Evolutionary conservation across 192 early-diverging fungal species (phyloP), one percentile per base, ranked within the genome.

Genomic region (Gryganskiella cystojenkinii): DNA sequence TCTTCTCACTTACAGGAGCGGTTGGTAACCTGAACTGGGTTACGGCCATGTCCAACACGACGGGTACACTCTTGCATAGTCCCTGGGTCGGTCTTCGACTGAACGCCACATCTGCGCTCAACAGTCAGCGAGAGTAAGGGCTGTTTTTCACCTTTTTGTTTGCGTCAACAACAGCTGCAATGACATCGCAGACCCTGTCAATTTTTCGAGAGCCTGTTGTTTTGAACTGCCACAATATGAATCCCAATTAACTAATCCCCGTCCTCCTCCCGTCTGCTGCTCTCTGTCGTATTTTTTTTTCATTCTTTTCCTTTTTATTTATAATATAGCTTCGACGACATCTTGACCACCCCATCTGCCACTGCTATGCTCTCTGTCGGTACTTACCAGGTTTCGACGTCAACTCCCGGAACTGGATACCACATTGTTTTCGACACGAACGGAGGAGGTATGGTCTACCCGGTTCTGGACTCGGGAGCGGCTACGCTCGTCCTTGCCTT

Each of bases 381-480:
- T 2, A 64, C 73, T 0, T 78, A 64, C 24, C 22, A 62, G 19
- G 25, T 43, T 6, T 27, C 65, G 11, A 30, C 52, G 51, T 63
- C 57, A 54, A 58, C 66, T 17, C 37, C 66, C 2, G 70, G 54
- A 14, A 53, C 56, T n/a, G 66, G 73, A 28, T 78, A 69, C 20
- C 44, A 57, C 31, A 25, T 64, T 10, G 60, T 78, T 2, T 78
- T 78, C 45, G 73, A 78, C 44, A 24, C 31, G 2, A 33, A 0
- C 43, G 60, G 66, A 4, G 46, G 19, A 5, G 73, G 73, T 14
- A n/a, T 43, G 3, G 43, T 78, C 34, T 78, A 68, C 52, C 55
- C 42, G 20, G 24, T 53, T 53, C 22, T 58, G 15, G 24, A 25
- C 10, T 52, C 59, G 3, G 54, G 54, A 2, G 22, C 53, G 7